Percentiles rank a stretch among this genome's conserved stretches.
phyloP scores from a whole-genome alignment of 768 basidiomycete species.

The Termitomyces bulborhizus region DNA sequence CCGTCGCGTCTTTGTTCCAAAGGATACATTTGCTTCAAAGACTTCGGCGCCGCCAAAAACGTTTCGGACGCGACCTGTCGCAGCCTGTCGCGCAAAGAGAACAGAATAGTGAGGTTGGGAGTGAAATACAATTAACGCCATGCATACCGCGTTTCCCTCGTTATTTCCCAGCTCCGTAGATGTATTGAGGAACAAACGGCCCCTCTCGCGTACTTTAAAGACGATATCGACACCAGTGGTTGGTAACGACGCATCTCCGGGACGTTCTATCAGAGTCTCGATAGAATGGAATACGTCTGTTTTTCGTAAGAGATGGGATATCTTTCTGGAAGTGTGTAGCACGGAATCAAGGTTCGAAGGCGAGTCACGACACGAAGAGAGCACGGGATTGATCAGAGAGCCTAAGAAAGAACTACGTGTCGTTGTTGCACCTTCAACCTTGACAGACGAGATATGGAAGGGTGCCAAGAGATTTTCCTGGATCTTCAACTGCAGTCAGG shows the following conservation, averaged over 20 bases:
- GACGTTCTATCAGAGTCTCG: conserved; percentile 55
- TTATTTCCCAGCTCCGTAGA: conserved; percentile 91
- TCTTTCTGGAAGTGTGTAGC: conserved; percentile 59
- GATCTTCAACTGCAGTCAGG: conserved; percentile 36
- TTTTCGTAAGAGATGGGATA: conserved; percentile 59
- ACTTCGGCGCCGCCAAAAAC: conserved; percentile 89
- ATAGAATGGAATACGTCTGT: conserved; percentile 76
- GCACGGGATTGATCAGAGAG: conserved; percentile 68
- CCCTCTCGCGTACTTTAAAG: conserved; percentile 69
- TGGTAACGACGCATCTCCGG: conserved; percentile 45
- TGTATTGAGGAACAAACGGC: conserved; percentile 71
- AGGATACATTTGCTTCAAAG: conserved; percentile 73
- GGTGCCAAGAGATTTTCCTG: conserved; percentile 61
- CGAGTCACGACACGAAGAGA: conserved; percentile 17
- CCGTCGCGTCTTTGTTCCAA: conserved; percentile 83
- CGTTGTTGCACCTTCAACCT: conserved; percentile 67
- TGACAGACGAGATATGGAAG: conserved; percentile 67
- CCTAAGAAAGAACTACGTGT: conserved; percentile 80
- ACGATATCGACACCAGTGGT: conserved; percentile 73
- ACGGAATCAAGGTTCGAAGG: conserved; percentile 52
- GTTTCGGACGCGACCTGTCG: conserved; percentile 79
- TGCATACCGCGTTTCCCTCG: conserved; percentile 86
- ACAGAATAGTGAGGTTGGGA: background rate
- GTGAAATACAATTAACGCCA: background rate
- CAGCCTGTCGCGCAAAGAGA: conserved; percentile 38